Percentiles rank a stretch among this genome's conserved stretches.
Conservation (phyloP, 768 basidiomycete species). For the Melanogaster broomeanus region DNA sequence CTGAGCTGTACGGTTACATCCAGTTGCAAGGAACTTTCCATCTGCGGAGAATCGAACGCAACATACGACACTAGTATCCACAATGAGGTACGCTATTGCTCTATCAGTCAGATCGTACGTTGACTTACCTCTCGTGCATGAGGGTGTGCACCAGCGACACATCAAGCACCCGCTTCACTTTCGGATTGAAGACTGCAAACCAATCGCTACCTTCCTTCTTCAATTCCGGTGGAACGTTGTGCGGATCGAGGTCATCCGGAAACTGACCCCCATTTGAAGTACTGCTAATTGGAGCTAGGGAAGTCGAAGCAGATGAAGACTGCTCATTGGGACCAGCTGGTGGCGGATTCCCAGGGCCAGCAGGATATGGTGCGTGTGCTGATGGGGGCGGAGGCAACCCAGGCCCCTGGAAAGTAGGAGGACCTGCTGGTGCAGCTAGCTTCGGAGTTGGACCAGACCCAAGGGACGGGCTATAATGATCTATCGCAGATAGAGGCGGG, state of each 20-base stretch:
- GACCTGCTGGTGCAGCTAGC: conserved; percentile 28
- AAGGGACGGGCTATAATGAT: conserved; percentile 36
- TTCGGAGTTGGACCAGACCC: conserved; percentile 44
- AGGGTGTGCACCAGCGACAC: conserved; percentile 82
- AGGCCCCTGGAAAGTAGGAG: conserved; percentile 36
- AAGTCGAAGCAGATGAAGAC: conserved; percentile 17
- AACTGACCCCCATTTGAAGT: conserved; percentile 33
- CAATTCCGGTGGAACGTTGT: conserved; percentile 33
- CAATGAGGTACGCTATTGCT: conserved; percentile 7
- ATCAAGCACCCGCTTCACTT: conserved; percentile 76
- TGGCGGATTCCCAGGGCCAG: conserved; percentile 34
- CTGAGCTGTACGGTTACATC: conserved; percentile 94
- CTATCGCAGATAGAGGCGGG: conserved; percentile 28
- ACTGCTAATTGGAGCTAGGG: conserved; percentile 27
- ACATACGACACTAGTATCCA: conserved; percentile 64
- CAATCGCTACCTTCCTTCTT: conserved; percentile 79
- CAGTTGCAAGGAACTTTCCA: conserved; percentile 90
- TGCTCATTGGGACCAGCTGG: conserved; percentile 30
- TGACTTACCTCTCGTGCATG: conserved; percentile 81
- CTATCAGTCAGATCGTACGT: background rate
- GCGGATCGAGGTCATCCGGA: conserved; percentile 35
- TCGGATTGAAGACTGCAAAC: conserved; percentile 87
- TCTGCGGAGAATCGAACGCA: conserved; percentile 95
- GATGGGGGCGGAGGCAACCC: conserved; percentile 38
- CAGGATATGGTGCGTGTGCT: conserved; percentile 31